These are phyloP conservation scores for Eutrema heterophyllum DNA, from an alignment of 345 rosid genomes.

Conservation along the genomic window DNA sequence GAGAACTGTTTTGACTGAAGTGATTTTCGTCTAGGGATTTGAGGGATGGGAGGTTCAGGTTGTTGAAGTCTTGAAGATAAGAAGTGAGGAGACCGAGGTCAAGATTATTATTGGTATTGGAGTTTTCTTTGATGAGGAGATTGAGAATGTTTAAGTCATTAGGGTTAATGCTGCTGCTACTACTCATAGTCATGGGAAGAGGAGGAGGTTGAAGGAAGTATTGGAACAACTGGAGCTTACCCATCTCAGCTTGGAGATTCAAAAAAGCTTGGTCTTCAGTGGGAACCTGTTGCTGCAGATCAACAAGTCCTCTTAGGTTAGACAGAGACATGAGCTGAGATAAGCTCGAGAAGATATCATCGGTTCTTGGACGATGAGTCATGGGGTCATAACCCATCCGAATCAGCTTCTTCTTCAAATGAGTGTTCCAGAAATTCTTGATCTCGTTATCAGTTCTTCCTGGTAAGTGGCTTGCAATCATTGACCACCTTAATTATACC, in stretches of 20 bases:
- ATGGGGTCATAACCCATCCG: constrained; percentile 86
- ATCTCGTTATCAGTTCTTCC: constrained; percentile 83
- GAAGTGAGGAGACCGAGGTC: constrained; percentile 5
- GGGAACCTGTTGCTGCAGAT: constrained; percentile 22
- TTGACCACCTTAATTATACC: constrained; percentile 56
- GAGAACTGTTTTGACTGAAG: constrained; percentile 11
- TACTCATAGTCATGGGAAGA: not conserved
- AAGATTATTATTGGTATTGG: not conserved
- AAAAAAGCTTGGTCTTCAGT: constrained; percentile 19
- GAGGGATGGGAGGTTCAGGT: constrained; percentile 17
- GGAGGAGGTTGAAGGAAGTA: constrained; percentile 29
- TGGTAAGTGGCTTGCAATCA: constrained; percentile 65
- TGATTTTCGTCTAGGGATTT: constrained; percentile 11
- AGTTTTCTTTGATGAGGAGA: constrained; percentile 21
- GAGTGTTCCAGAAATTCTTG: constrained; percentile 83
- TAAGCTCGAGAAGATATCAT: constrained; percentile 30
- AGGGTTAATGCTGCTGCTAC: constrained; percentile 8
- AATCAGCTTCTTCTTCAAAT: constrained; percentile 71
- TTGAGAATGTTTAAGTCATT: constrained; percentile 23
- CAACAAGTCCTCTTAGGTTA: constrained; percentile 27
- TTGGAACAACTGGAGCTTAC: constrained; percentile 20
- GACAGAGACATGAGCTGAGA: constrained; percentile 34
- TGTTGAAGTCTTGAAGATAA: constrained; percentile 24
- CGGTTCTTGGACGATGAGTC: constrained; percentile 67
- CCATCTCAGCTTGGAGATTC: constrained; percentile 27